Percentiles rank a stretch among this genome's conserved stretches.
Conservation (phyloP, 768 basidiomycete species). For the Serpula lacrymans region DNA sequence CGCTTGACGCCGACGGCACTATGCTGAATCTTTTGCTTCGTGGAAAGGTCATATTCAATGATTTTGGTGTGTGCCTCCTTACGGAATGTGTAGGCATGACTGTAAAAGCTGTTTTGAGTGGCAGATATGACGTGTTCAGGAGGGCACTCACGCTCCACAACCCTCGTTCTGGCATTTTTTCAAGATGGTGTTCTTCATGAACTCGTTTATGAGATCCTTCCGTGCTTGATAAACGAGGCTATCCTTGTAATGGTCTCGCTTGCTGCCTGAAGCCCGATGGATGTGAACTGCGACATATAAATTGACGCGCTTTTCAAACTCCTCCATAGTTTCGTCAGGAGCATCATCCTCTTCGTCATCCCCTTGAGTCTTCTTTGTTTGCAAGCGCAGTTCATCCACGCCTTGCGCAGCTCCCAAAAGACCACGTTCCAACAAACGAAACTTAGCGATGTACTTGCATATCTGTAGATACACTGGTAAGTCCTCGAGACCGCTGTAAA, state of each 20-base stretch:
- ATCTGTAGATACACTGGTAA: conserved; percentile 42
- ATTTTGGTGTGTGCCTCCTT: conserved; percentile 94
- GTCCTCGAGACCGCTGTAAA: conserved; percentile 9
- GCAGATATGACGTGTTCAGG: conserved; percentile 2
- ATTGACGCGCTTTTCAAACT: conserved; percentile 61
- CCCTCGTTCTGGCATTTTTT: conserved; percentile 74
- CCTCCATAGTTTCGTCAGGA: conserved; percentile 53
- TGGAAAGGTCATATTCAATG: conserved; percentile 85
- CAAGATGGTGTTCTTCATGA: conserved; percentile 62
- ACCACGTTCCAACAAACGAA: conserved; percentile 86
- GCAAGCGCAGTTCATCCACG: conserved; percentile 65
- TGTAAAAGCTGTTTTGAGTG: conserved; percentile 25
- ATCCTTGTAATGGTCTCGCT: conserved; percentile 87
- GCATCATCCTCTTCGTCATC: conserved; percentile 36
- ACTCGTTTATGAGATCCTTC: conserved; percentile 78
- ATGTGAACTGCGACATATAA: conserved; percentile 59
- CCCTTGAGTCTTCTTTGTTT: conserved; percentile 21
- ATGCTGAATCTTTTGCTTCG: conserved; percentile 70
- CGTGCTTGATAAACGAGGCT: conserved; percentile 82
- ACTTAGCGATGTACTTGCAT: conserved; percentile 80
- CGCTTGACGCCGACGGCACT: conserved; percentile 52
- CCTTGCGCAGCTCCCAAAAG: conserved; percentile 77
- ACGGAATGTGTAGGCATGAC: conserved; percentile 80
- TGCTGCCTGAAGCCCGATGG: conserved; percentile 43
- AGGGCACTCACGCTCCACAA: conserved; percentile 74